These are phyloP conservation scores for Chrysosporium queenslandicum DNA, from an alignment of 2,329 filamentous ascomycete genomes.

Conservation along the genomic window DNA sequence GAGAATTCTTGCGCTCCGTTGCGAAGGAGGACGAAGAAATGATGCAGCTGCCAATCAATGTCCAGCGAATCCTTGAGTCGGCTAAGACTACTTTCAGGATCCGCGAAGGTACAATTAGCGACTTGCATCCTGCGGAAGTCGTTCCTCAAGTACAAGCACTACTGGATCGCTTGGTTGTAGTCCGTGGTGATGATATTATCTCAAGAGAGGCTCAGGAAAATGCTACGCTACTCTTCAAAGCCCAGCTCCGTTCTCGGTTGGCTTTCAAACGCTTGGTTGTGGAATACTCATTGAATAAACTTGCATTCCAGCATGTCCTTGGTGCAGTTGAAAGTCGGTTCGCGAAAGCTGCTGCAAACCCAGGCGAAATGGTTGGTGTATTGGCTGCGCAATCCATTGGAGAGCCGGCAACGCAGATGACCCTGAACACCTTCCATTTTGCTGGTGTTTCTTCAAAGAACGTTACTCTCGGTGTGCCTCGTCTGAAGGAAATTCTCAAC, in stretches of 20 bases:
- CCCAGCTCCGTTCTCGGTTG: slow-evolving; percentile 74
- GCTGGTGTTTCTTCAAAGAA: slow-evolving; percentile 99
- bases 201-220: slow-evolving; percentile 79
- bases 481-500: slow-evolving; percentile 98
- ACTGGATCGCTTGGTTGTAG: slow-evolving; percentile 68
- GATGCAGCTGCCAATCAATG: slow-evolving; percentile 87
- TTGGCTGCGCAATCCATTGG: slow-evolving; percentile 96
- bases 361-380: slow-evolving; percentile 98
- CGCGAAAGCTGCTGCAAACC: slow-evolving; percentile 72
- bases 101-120: slow-evolving; percentile 73
- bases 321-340: slow-evolving; percentile 86
- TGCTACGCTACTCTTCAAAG: slow-evolving; percentile 86
- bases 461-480: slow-evolving; percentile 95
- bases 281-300: slow-evolving; percentile 73
- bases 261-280: slow-evolving; percentile 89
- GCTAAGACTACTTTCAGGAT: slow-evolving; percentile 86
- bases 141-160: slow-evolving; percentile 68
- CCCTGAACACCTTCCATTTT: slow-evolving; percentile 98
- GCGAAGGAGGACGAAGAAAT: slow-evolving; percentile 69
- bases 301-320: slow-evolving; percentile 84
- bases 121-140: slow-evolving; percentile 78
- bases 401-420: slow-evolving; percentile 98
- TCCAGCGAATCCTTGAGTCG: slow-evolving; percentile 80
- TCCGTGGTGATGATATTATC: slow-evolving; percentile 72
- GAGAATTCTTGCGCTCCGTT: slow-evolving; percentile 61